Evolutionary conservation across 2,329 filamentous ascomycete species (phyloP).

Genomic region (Penicillium sp.): DNA sequence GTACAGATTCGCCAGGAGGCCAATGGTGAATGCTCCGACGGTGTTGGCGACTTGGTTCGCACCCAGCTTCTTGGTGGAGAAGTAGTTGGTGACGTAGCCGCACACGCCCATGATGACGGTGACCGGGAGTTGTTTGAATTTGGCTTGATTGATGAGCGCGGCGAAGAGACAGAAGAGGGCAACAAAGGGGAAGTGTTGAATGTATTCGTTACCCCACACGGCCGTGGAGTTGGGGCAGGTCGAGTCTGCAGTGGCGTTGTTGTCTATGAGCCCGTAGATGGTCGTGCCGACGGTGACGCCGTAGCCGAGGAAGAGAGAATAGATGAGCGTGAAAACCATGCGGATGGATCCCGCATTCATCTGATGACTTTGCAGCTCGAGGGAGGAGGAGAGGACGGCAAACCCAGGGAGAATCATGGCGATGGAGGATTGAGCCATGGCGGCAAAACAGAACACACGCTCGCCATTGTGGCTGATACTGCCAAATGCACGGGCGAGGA

Average conservation of each 20-base stretch:
- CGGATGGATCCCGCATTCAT: conserved; percentile 57
- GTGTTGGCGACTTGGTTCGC: conserved; percentile 71
- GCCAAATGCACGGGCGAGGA: conserved; percentile 60
- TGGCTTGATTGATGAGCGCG: conserved; percentile 72
- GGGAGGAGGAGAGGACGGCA: conserved; percentile 51
- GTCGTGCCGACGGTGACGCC: conserved; percentile 61
- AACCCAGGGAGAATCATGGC: conserved; percentile 65
- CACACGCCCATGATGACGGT: conserved; percentile 67
- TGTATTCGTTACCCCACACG: conserved; percentile 42
- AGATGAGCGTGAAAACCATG: conserved; percentile 53
- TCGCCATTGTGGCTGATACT: conserved; percentile 47
- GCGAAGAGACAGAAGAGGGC: conserved; percentile 66
- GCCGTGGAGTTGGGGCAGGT: conserved; percentile 31
- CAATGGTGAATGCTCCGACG: conserved; percentile 67
- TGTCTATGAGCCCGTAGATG: conserved; percentile 55
- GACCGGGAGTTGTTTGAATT: conserved; percentile 66
- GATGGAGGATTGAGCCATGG: conserved; percentile 46
- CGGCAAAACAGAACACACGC: conserved; percentile 59
- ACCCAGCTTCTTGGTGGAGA: conserved; percentile 54
- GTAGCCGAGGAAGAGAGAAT: conserved; percentile 64
- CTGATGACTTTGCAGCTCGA: conserved; percentile 62
- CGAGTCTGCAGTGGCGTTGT: conserved; percentile 44
- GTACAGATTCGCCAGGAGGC: conserved; percentile 71
- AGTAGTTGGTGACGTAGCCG: conserved; percentile 50
- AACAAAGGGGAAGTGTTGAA: conserved; percentile 63